A percentile compares a stretch with the other conserved stretches of the same genome.
These are phyloP conservation scores for Typha latifolia DNA, from an alignment of 176 grass and related monocot species.

Conservation along the genomic window DNA sequence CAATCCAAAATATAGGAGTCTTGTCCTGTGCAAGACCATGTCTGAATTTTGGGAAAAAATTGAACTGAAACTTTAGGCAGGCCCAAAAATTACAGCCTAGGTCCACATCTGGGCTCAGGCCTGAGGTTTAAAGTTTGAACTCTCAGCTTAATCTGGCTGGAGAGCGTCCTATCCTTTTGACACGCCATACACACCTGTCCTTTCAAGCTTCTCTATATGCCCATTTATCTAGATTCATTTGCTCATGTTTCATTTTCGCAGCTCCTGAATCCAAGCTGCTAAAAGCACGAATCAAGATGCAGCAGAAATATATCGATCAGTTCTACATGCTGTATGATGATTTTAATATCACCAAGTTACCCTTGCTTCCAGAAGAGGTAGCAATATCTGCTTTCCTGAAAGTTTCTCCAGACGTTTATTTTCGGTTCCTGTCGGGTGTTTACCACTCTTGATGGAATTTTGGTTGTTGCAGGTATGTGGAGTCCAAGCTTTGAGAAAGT, in stretches of 20 bases:
- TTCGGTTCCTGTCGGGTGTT: background rate
- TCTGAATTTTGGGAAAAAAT: too few species aligned
- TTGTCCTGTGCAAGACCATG: too few species aligned
- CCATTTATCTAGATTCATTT: constrained; percentile 12
- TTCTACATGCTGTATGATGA: constrained; percentile 96
- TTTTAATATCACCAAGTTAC: constrained; percentile 96
- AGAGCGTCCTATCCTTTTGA: too few species aligned
- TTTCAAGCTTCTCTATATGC: background rate
- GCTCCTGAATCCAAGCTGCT: constrained; percentile 86
- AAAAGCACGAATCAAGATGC: constrained; percentile 84
- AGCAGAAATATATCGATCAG: constrained; percentile 91
- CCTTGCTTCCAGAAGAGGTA: constrained; percentile 92
- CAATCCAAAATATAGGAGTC: too few species aligned
- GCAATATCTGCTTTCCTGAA: constrained; percentile 1
- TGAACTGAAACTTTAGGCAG: too few species aligned
- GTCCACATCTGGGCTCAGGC: too few species aligned
- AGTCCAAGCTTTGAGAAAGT: constrained; percentile 68
- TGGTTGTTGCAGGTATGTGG: constrained; percentile 64
- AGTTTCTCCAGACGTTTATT: background rate
- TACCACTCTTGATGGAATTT: background rate
- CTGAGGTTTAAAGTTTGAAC: too few species aligned
- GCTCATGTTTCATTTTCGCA: constrained; percentile 25
- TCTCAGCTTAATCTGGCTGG: too few species aligned
- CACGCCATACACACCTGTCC: background rate
- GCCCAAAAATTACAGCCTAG: too few species aligned